Percentiles rank a stretch among this genome's conserved stretches.
Evolutionary conservation across 257 asterid genomes (phyloP).

Genomic region (Solanum lycopersicoides): DNA sequence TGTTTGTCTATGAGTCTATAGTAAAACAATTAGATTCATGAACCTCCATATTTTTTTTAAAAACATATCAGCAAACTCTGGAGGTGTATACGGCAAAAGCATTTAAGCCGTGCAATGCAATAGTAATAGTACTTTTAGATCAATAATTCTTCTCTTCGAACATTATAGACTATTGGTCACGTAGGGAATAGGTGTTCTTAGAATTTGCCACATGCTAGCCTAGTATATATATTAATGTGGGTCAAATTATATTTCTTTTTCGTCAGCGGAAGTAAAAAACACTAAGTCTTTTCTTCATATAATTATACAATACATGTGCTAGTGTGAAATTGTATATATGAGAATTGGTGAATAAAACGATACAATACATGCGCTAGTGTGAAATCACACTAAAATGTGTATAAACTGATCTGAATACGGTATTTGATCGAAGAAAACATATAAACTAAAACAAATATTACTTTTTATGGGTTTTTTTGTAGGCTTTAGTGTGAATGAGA

Average conservation of each 20-base stretch:
- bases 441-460: neutral
- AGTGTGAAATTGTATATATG: neutral
- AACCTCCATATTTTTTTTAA: neutral
- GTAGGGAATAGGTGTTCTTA: neutral
- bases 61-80: neutral
- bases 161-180: neutral
- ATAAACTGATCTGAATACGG: neutral
- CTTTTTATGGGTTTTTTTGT: neutral
- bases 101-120: neutral
- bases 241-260: neutral
- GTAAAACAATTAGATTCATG: neutral
- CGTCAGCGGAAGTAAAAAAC: neutral
- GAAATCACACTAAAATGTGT: neutral
- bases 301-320: neutral
- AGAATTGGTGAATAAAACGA: neutral
- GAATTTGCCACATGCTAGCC: neutral
- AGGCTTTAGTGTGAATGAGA: constrained; percentile 1
- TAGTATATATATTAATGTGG: neutral
- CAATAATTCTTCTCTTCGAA: neutral
- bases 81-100: neutral
- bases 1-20: neutral
- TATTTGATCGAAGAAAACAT: neutral
- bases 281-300: neutral
- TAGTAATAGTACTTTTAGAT: neutral
- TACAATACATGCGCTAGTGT: neutral